phyloP scores from a whole-genome alignment of 331 rosid species.

The Quercus lobata region DNA sequence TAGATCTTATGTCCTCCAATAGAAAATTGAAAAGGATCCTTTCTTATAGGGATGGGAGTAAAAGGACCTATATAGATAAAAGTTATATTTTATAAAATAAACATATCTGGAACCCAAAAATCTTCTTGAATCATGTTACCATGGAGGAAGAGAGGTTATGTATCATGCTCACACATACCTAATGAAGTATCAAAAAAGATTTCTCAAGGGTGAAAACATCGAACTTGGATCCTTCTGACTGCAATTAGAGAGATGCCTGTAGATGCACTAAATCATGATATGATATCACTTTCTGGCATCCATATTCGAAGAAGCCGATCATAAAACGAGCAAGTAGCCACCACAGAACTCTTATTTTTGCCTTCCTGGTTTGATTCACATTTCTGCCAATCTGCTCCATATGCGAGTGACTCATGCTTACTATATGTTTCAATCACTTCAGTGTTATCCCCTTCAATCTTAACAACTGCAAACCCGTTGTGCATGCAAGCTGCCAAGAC shows the following conservation, averaged over 20 bases:
- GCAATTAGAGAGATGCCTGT: background rate
- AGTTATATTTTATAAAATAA: background rate
- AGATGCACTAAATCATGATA: background rate
- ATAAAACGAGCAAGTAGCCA: constrained; percentile 91
- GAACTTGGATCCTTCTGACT: background rate
- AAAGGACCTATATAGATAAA: background rate
- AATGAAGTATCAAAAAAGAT: background rate
- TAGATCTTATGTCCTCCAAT: too few relatives aligned
- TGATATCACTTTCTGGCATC: constrained; percentile 49
- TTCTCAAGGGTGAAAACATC: constrained; percentile 13
- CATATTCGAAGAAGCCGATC: constrained; percentile 67
- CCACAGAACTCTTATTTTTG: constrained; percentile 38
- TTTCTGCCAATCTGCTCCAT: constrained; percentile 83
- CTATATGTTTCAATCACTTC: constrained; percentile 67
- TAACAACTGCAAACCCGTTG: constrained; percentile 81
- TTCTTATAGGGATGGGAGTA: constrained; percentile 8
- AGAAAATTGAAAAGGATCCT: background rate
- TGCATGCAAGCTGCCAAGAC: constrained; percentile 93
- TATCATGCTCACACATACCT: background rate
- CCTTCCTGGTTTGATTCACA: constrained; percentile 24
- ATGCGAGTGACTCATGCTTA: constrained; percentile 79
- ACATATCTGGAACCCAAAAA: background rate
- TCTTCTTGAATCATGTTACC: background rate
- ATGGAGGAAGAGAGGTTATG: background rate
- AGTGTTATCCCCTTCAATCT: constrained; percentile 32